Evolutionary conservation across 2,329 filamentous ascomycete species (phyloP).

Genomic region (Paramyrothecium sp.): DNA sequence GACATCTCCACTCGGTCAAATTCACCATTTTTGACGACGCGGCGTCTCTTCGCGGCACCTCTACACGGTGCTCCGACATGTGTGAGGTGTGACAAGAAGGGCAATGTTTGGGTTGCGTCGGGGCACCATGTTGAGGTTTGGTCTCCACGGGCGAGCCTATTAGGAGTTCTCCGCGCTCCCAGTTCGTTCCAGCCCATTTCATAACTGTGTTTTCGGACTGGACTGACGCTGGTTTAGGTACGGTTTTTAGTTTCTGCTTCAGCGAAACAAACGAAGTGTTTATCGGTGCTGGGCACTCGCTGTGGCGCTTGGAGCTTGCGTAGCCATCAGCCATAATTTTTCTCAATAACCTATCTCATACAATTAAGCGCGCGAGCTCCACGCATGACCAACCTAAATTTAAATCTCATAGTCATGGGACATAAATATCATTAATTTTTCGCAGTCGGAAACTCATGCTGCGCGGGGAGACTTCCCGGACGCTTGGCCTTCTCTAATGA

Average conservation of each 20-base stretch:
- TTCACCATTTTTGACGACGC: background rate
- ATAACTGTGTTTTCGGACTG: background rate
- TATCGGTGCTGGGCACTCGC: background rate
- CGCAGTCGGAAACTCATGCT: background rate
- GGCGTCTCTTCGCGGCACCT: background rate
- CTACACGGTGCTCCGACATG: background rate
- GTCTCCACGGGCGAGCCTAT: background rate
- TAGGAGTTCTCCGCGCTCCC: background rate
- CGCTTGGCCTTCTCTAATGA: background rate
- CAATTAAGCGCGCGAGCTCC: too few species aligned
- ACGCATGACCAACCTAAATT: too few species aligned
- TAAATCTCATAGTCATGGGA: too few species aligned
- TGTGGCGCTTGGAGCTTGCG: background rate
- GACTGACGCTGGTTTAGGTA: background rate
- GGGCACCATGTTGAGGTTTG: background rate
- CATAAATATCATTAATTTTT: too few species aligned
- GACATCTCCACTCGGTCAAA: background rate
- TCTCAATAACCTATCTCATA: background rate
- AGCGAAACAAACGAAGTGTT: background rate
- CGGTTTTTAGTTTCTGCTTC: background rate
- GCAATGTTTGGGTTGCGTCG: constrained; percentile 1
- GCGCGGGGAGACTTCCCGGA: background rate
- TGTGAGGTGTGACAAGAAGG: background rate
- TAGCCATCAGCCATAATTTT: background rate
- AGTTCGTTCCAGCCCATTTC: background rate